These are phyloP conservation scores for Chaetomium cochliodes DNA, from an alignment of 495 filamentous ascomycete genomes.

Conservation along the genomic window DNA sequence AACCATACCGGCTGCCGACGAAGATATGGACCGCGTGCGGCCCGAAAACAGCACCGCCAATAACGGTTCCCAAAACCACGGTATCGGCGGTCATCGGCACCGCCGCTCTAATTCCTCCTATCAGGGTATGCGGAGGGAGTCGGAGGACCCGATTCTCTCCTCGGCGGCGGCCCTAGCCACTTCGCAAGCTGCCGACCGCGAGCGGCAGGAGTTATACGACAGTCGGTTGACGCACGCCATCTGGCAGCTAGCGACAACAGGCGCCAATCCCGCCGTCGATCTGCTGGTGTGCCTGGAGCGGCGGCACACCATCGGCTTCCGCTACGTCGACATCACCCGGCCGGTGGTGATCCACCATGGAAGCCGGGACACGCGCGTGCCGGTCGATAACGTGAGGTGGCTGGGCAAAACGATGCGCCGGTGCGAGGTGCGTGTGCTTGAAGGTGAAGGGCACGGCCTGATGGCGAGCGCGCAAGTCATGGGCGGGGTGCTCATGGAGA, in stretches of 20 bases:
- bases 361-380: slow-evolving; percentile 84
- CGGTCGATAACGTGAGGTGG: slow-evolving; percentile 93
- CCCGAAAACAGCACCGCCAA: slow-evolving; percentile 32
- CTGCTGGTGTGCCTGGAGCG: slow-evolving; percentile 90
- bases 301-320: slow-evolving; percentile 87
- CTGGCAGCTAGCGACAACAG: slow-evolving; percentile 89
- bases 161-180: slow-evolving; percentile 43
- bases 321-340: slow-evolving; percentile 92
- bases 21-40: slow-evolving; percentile 42
- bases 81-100: slow-evolving; percentile 33
- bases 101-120: slow-evolving; percentile 34
- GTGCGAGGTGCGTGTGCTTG: slow-evolving; percentile 86
- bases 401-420: slow-evolving; percentile 88
- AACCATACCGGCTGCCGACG: slow-evolving; percentile 30
- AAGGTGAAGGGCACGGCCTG: slow-evolving; percentile 91
- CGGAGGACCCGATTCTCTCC: slow-evolving; percentile 44
- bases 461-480: slow-evolving; percentile 96
- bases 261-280: slow-evolving; percentile 92
- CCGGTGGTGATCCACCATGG: slow-evolving; percentile 93
- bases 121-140: slow-evolving; percentile 25
- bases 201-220: slow-evolving; percentile 79
- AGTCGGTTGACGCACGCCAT: slow-evolving; percentile 83
- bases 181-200: slow-evolving; percentile 54
- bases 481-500: slow-evolving; percentile 88
- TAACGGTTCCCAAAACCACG: slow-evolving; percentile 22